Conservation (phyloP, 2,329 filamentous ascomycete species). For the Ophiostoma perfectum region DNA sequence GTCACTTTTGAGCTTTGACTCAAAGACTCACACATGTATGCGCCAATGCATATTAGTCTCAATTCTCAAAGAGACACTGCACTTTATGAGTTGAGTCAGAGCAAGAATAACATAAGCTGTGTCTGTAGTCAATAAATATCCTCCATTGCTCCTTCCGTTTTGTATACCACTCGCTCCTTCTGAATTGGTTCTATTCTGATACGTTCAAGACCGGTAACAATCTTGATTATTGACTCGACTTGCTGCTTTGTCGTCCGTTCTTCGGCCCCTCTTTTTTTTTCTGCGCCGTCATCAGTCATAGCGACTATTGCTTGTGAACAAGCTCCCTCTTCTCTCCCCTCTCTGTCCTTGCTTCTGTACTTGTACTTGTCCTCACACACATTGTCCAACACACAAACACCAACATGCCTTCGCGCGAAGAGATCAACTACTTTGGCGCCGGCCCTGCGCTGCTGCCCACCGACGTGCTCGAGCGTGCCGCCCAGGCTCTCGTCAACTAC, state of each 20-base stretch:
- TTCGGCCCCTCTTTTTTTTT: conserved; percentile 15
- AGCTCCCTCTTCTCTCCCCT: not conserved
- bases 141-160: not conserved
- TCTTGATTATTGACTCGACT: not conserved
- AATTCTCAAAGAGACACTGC: not conserved
- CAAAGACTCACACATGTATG: not conserved
- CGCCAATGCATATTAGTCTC: not conserved
- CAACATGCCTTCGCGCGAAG: conserved; percentile 26
- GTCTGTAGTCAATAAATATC: not conserved
- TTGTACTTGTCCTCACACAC: not conserved
- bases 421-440: conserved; percentile 62
- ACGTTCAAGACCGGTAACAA: not conserved
- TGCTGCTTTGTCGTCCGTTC: not conserved
- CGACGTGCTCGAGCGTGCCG: conserved; percentile 69
- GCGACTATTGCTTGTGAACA: not conserved
- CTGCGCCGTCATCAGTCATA: conserved; percentile 12
- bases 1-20: conserved; percentile 12
- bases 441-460: conserved; percentile 85
- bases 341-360: not conserved
- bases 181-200: not conserved
- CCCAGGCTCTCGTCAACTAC: conserved; percentile 74
- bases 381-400: not conserved
- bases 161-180: not conserved
- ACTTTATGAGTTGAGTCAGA: not conserved
- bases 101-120: not conserved